A percentile compares a stretch with the other conserved stretches of the same genome.
Evolutionary conservation across 2,329 filamentous ascomycete species (phyloP).

Genomic region (Penicillium decumbens): DNA sequence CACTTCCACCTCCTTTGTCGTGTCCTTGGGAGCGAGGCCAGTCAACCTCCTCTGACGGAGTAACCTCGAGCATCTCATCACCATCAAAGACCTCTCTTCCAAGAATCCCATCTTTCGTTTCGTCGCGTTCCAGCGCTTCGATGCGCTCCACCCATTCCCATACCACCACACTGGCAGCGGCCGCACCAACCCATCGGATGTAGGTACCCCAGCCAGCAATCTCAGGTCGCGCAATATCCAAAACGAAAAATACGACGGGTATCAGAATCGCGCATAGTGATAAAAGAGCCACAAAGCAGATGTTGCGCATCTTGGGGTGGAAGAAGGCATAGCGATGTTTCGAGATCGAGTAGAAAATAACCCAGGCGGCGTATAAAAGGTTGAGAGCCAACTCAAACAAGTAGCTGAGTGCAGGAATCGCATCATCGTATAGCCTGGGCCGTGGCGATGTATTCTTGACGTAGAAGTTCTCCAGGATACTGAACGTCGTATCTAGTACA

Average conservation of each 20-base stretch:
- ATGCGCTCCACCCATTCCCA: conserved; percentile 98
- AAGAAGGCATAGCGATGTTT: conserved; percentile 90
- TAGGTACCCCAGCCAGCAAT: conserved; percentile 93
- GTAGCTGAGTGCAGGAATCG: conserved; percentile 85
- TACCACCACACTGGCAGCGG: conserved; percentile 90
- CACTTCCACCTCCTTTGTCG: conserved; percentile 36
- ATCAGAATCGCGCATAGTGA: conserved; percentile 79
- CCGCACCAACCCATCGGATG: conserved; percentile 91
- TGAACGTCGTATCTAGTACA: conserved; percentile 83
- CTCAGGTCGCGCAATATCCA: conserved; percentile 79
- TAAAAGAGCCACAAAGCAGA: conserved; percentile 71
- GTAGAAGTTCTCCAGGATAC: conserved; percentile 81
- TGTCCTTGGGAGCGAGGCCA: conserved; percentile 42
- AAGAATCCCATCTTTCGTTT: conserved; percentile 88
- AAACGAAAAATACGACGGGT: conserved; percentile 86
- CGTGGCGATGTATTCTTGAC: conserved; percentile 48
- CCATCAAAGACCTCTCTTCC: conserved; percentile 89
- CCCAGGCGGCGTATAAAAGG: conserved; percentile 85
- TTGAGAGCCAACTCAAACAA: conserved; percentile 84
- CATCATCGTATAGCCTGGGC: conserved; percentile 76
- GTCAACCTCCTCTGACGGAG: conserved; percentile 54
- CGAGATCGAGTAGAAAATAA: conserved; percentile 87
- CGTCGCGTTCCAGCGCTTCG: conserved; percentile 83
- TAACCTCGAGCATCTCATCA: conserved; percentile 80
- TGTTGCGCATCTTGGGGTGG: conserved; percentile 85